Percentiles rank a stretch among this genome's conserved stretches.
Evolutionary conservation across 352 stramenopile genomes (phyloP).

Genomic region (Phytophthora aleatoria): DNA sequence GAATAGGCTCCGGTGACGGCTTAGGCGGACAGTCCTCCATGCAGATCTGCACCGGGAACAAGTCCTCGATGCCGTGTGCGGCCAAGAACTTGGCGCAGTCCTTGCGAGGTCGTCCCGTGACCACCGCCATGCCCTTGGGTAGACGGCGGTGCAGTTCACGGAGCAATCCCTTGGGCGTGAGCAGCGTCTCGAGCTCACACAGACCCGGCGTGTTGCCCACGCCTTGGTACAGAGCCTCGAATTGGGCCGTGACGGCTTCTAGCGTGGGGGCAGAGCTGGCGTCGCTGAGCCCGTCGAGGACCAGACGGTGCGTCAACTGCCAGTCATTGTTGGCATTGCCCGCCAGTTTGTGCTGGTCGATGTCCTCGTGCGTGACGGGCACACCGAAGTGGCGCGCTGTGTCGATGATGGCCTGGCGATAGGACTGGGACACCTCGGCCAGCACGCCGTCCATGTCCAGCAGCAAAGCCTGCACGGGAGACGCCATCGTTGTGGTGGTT

Average conservation of each 20-base stretch:
- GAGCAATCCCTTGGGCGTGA: slow-evolving; percentile 87
- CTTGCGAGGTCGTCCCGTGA: slow-evolving; percentile 92
- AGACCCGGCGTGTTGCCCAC: slow-evolving; percentile 64
- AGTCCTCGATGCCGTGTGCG: slow-evolving; percentile 73
- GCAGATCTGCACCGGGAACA: slow-evolving; percentile 93
- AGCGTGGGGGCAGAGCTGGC: slow-evolving; percentile 55
- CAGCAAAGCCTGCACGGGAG: slow-evolving; percentile 77
- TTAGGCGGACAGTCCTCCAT: slow-evolving; percentile 97
- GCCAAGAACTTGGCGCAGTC: slow-evolving; percentile 95
- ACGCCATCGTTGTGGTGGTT: slow-evolving; percentile 16
- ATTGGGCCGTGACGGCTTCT: slow-evolving; percentile 92
- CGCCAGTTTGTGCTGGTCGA: slow-evolving; percentile 91
- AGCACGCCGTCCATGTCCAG: slow-evolving; percentile 98
- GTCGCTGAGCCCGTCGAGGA: slow-evolving; percentile 45
- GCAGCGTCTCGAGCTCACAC: slow-evolving; percentile 92
- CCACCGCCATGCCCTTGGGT: slow-evolving; percentile 89
- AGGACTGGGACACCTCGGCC: slow-evolving; percentile 95
- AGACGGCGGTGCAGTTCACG: slow-evolving; percentile 81
- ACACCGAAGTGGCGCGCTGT: slow-evolving; percentile 90
- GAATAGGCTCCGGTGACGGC: slow-evolving; percentile 91
- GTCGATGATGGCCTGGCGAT: slow-evolving; percentile 90
- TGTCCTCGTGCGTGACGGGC: slow-evolving; percentile 86
- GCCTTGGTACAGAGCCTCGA: slow-evolving; percentile 97
- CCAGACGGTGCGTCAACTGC: slow-evolving; percentile 93
- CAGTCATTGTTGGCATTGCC: slow-evolving; percentile 98